These are phyloP conservation scores for Clonostachys chloroleuca DNA, from an alignment of 2,329 filamentous ascomycete genomes.

Conservation along the genomic window DNA sequence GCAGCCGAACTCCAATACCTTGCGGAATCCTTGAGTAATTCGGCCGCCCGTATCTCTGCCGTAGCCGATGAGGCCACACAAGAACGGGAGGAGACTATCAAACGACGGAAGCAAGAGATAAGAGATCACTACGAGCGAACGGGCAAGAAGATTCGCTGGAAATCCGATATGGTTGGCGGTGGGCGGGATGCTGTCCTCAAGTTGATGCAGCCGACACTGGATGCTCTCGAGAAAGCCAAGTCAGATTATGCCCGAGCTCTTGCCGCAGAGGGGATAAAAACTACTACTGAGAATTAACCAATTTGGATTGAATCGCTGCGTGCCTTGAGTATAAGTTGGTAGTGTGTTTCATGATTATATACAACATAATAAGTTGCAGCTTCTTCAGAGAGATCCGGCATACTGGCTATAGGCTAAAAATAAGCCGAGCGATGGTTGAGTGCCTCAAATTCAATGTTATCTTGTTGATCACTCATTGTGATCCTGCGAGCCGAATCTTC, in stretches of 20 bases:
- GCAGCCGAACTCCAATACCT: slow-evolving; percentile 78
- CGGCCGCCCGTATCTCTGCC: slow-evolving; percentile 33
- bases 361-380: no score
- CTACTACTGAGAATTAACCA: slow-evolving; percentile 35
- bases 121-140: slow-evolving; percentile 67
- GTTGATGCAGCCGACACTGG: slow-evolving; percentile 70
- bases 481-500: no score
- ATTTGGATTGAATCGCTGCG: no score
- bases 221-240: slow-evolving; percentile 66
- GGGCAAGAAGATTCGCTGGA: slow-evolving; percentile 68
- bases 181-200: slow-evolving; percentile 72
- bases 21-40: slow-evolving; percentile 75
- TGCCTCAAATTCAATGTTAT: no score
- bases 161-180: slow-evolving; percentile 64
- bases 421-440: no score
- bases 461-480: no score
- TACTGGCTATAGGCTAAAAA: no score
- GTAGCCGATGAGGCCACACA: slow-evolving; percentile 15
- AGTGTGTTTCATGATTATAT: no score
- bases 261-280: slow-evolving; percentile 53
- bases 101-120: slow-evolving; percentile 64
- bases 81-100: slow-evolving; percentile 61
- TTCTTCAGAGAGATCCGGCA: no score
- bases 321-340: no score
- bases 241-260: slow-evolving; percentile 69